Base-by-base conservation (phyloP, 208 protist genomes). In the Leishmania major region DNA sequence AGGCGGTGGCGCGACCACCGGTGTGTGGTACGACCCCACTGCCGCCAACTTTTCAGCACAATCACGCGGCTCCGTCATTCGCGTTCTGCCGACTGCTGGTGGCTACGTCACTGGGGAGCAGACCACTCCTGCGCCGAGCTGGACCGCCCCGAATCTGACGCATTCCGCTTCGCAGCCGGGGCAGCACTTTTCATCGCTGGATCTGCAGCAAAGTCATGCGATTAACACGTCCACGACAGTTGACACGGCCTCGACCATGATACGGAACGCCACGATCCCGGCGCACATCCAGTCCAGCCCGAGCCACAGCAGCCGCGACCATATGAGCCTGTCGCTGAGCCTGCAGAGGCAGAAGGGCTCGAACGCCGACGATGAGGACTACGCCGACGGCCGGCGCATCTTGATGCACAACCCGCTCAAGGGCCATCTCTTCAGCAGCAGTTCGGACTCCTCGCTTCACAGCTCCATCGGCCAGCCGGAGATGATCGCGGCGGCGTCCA, bases 401-500 rank as follows among this genome's bases (percentile, higher is more conserved):
- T 83, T 86, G 67, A 73, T 86, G 62, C 83, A 72, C 64, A 86
- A 86, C 75, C 83, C 83, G 19, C 75, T 86, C 43, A 86, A 83
- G 74, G 74, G 73, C 37, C 45, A 59, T 71, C 59, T 62, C 72
- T 83, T 82, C 57, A 83, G 74, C 75, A 80, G 78, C 78, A 78
- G 66, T 22, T 86, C 78, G 35, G 75, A 80, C 69, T 86, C 78
- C 31, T 80, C 80, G 40, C 37, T 80, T 17, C 67, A 86, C 72
- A 77, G 37, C 28, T 49, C 74, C 22, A 69, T 75, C 37, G 51
- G 59, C 53, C 8, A 59, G 51, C 62, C 78, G 17, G 83, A 83
- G 74, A 19, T 86, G 64, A 60, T 80, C 0, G 74, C 75, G 37
- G 64, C 77, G 28, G 53, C 69, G 25, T 17, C 73, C 5, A 40